A percentile compares a stretch with the other conserved stretches of the same genome.
These are phyloP conservation scores for Glycine latifolia DNA, from an alignment of 306 rosid genomes.

Conservation along the genomic window DNA sequence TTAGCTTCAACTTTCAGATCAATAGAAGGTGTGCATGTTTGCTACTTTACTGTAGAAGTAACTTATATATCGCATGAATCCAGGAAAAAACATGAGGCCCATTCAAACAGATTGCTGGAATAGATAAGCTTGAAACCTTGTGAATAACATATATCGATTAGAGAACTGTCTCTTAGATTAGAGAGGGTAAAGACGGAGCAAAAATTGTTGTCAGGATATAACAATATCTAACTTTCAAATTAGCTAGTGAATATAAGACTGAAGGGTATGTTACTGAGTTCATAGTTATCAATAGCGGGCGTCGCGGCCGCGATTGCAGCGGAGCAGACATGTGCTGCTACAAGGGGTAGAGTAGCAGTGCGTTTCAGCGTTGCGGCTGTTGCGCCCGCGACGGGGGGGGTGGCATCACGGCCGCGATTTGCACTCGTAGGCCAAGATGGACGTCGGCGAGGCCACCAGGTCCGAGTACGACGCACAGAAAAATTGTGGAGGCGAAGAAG, in stretches of 20 bases:
- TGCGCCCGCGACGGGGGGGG: too few relatives aligned
- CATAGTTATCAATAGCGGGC: too few relatives aligned
- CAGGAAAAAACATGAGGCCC: constrained; percentile 3
- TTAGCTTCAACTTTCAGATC: constrained; percentile 2
- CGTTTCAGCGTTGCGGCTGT: too few relatives aligned
- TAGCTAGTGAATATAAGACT: neutral
- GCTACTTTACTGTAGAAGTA: neutral
- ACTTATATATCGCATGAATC: neutral
- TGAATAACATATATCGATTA: neutral
- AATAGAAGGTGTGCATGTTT: neutral
- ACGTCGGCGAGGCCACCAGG: too few relatives aligned
- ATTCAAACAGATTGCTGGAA: constrained; percentile 5
- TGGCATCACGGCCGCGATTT: too few relatives aligned
- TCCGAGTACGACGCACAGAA: too few relatives aligned
- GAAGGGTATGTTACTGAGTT: neutral
- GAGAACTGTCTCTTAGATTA: constrained; percentile 16
- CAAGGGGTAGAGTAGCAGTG: too few relatives aligned
- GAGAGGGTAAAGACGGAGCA: neutral
- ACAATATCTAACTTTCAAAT: neutral
- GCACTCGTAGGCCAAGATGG: too few relatives aligned
- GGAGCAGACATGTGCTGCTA: too few relatives aligned
- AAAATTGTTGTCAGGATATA: neutral
- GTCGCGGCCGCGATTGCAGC: too few relatives aligned
- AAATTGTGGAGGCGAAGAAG: too few relatives aligned
- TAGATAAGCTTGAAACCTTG: neutral